Evolutionary conservation across 345 rosid genomes (phyloP).

Genomic region (Hevea brasiliensis): DNA sequence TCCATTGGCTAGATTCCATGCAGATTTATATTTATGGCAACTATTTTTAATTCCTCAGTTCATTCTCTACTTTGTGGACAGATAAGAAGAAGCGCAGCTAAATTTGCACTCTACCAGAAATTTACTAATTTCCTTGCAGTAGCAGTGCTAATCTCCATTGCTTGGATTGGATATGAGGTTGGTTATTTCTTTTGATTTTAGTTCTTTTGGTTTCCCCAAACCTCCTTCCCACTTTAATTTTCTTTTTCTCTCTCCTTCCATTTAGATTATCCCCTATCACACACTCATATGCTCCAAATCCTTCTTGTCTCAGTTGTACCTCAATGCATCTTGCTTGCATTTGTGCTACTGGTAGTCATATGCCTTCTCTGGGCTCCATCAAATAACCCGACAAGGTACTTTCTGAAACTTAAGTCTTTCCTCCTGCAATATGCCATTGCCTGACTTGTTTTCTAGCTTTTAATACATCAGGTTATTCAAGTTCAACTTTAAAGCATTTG

Average conservation of each 20-base stretch:
- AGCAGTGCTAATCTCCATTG: slow-evolving; percentile 48
- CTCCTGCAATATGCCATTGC: too few relatives aligned
- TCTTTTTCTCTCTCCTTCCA: not conserved
- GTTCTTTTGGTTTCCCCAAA: not conserved
- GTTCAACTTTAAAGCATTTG: too few relatives aligned
- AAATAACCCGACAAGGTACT: slow-evolving; percentile 43
- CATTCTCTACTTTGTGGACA: slow-evolving; percentile 14
- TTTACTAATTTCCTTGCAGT: slow-evolving; percentile 53
- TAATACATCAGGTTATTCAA: too few relatives aligned
- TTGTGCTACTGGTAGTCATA: slow-evolving; percentile 44
- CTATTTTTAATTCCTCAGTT: not conserved
- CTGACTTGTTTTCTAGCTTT: too few relatives aligned
- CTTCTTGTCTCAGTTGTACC: slow-evolving; percentile 33
- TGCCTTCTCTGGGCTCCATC: slow-evolving; percentile 55
- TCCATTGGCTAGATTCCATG: not conserved
- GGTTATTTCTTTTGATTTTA: not conserved
- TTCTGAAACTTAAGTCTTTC: not conserved
- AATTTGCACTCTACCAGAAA: slow-evolving; percentile 50
- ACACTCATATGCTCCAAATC: not conserved
- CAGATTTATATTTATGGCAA: not conserved
- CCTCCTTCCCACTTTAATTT: too few relatives aligned
- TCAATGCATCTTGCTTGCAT: slow-evolving; percentile 50
- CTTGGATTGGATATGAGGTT: slow-evolving; percentile 58
- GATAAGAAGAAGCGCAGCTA: slow-evolving; percentile 42
- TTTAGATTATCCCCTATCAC: not conserved